Base-by-base conservation (phyloP, 2,329 filamentous ascomycete genomes). In the Diaporthe sp. region DNA sequence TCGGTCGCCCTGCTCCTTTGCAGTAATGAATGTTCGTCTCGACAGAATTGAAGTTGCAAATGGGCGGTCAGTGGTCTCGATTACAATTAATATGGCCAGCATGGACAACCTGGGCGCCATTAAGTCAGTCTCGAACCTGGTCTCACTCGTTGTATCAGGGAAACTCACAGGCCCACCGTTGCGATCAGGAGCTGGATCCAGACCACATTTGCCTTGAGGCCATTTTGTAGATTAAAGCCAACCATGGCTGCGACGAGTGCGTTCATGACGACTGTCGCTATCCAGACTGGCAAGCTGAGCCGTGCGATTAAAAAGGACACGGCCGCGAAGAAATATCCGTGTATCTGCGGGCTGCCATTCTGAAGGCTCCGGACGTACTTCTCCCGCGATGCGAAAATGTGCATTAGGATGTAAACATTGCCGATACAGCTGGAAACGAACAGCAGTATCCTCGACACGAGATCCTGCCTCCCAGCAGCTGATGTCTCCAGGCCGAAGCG, bases 1-100 rank as follows among this genome's bases (percentile, higher is more conserved):
- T 28, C 62, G 42, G 12, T 34, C 49, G 7, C 17, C 42, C 22
- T 44, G 49, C 22, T 58, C 49, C n/a, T 7, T 42, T 17, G 61
- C 71, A 10, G 34, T 22, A 12, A 76, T 55, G 42, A 77, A 77
- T 15, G 74, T 53, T 22, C n/a, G 19, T 28, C 39, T 55, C 17
- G 75, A 75, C 12, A 77, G 13, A 7, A 62, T 34, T 8, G 31
- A 65, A n/a, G 75, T 75, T 13, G 69, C 75, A 28, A 77, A 77
- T 25, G 75, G 75, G 3, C 70, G 69, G n/a, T 75, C 57, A 22
- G 75, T 75, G 19, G 69, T 71, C n/a, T 75, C 70, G 28, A 74
- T 75, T 13, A 75, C 39, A 49, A 72, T 49, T 25, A 67, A 13
- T 10, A 75, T 61, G 13, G 57, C 42, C 8, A 61, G 39, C 19